These are phyloP conservation scores for Phytophthora nicotianae DNA, from an alignment of 352 stramenopile genomes.

Conservation along the genomic window DNA sequence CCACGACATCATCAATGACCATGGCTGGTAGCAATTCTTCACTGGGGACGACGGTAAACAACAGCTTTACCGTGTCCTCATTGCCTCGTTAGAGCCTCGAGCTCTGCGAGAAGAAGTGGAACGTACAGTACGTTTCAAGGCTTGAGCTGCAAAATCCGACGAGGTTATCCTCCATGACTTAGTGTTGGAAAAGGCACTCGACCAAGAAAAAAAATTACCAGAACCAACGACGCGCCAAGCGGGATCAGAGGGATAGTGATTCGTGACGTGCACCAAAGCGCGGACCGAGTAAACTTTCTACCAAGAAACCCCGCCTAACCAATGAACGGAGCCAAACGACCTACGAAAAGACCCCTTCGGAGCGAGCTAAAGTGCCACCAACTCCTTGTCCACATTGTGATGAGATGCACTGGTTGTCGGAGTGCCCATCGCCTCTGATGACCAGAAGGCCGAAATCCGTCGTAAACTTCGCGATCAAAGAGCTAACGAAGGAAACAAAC, in stretches of 20 bases:
- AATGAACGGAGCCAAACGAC: background rate
- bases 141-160: background rate
- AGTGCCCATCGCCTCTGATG: background rate
- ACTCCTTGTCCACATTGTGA: background rate
- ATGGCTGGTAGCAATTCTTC: constrained; percentile 7
- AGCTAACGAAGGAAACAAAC: background rate
- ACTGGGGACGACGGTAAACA: background rate
- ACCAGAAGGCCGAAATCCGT: background rate
- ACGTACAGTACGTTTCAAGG: background rate
- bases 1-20: constrained; percentile 1
- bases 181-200: background rate
- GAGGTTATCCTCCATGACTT: constrained; percentile 2
- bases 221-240: background rate
- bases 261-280: background rate
- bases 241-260: background rate
- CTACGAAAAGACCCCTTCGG: background rate
- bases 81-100: background rate
- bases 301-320: background rate
- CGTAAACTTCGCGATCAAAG: constrained; percentile 1
- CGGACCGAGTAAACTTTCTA: background rate
- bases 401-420: background rate
- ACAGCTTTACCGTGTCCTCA: background rate
- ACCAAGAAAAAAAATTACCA: constrained; percentile 1
- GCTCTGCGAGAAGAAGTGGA: background rate
- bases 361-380: background rate